A percentile compares a stretch with the other conserved stretches of the same genome.
Conservation (phyloP, 1,139 yeast genomes). For the Spencermartinsiella ligniputridi region DNA sequence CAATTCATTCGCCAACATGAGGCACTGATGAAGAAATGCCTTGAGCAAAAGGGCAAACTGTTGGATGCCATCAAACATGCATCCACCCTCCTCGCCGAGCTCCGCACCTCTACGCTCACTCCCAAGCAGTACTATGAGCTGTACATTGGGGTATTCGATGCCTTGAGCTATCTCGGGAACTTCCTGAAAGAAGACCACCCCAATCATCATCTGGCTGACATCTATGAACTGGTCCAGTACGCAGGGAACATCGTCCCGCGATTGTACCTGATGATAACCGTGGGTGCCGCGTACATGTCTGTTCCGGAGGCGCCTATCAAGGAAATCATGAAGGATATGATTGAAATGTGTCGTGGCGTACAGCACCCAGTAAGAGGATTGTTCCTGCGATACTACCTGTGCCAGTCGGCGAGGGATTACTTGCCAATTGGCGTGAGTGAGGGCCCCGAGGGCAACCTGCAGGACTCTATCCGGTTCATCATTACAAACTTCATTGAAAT, state of each 20-base stretch:
- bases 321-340: constrained; percentile 92
- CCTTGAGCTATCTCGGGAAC: constrained; percentile 63
- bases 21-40: constrained; percentile 67
- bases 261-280: constrained; percentile 88
- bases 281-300: constrained; percentile 84
- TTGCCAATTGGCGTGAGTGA: constrained; percentile 43
- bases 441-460: constrained; percentile 45
- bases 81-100: constrained; percentile 74
- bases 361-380: constrained; percentile 89
- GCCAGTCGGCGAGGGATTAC: constrained; percentile 76
- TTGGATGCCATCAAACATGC: constrained; percentile 90
- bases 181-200: constrained; percentile 66
- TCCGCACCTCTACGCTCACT: constrained; percentile 67
- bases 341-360: constrained; percentile 98
- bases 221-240: constrained; percentile 92
- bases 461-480: constrained; percentile 68
- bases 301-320: constrained; percentile 73
- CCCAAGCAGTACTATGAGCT: constrained; percentile 95
- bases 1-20: constrained; percentile 66
- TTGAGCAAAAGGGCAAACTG: constrained; percentile 62
- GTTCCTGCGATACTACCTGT: constrained; percentile 80
- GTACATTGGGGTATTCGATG: constrained; percentile 80
- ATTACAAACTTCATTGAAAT: constrained; percentile 88
- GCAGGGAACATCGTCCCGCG: constrained; percentile 90
- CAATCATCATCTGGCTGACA: constrained; percentile 76